phyloP scores from a whole-genome alignment of 257 asterid species.

The Misopates orontium region DNA sequence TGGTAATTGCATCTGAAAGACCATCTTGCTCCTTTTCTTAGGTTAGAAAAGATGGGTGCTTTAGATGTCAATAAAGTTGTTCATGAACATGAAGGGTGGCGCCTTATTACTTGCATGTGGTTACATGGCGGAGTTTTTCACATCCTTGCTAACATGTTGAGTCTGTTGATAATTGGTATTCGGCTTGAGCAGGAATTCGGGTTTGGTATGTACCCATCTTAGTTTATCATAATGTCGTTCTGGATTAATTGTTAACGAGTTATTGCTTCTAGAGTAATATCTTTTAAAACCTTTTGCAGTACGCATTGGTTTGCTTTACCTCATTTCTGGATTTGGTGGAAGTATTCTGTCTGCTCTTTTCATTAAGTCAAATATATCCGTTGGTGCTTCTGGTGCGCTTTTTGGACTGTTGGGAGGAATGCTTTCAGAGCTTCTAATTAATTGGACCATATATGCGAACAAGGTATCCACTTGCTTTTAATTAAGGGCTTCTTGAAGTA shows the following conservation, averaged over 20 bases:
- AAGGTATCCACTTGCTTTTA: slow-evolving; percentile 50
- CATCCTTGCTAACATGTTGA: slow-evolving; percentile 91
- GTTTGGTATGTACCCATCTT: slow-evolving; percentile 52
- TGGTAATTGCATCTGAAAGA: slow-evolving; percentile 8
- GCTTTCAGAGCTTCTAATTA: slow-evolving; percentile 86
- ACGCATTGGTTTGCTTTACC: slow-evolving; percentile 74
- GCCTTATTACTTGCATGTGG: slow-evolving; percentile 89
- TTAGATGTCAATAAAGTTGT: slow-evolving; percentile 74
- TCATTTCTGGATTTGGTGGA: slow-evolving; percentile 92
- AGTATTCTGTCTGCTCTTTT: slow-evolving; percentile 79
- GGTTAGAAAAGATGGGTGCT: slow-evolving; percentile 86
- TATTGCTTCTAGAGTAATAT: not conserved
- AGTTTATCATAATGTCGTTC: not conserved
- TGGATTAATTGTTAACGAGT: not conserved
- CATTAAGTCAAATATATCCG: slow-evolving; percentile 79
- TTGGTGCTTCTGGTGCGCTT: slow-evolving; percentile 96
- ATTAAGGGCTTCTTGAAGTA: not conserved
- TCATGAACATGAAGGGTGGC: slow-evolving; percentile 75
- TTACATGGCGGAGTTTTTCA: slow-evolving; percentile 86
- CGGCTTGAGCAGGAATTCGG: slow-evolving; percentile 93
- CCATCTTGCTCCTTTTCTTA: slow-evolving; percentile 24
- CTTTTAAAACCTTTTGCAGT: slow-evolving; percentile 38
- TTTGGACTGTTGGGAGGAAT: slow-evolving; percentile 91
- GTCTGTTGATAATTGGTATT: slow-evolving; percentile 77
- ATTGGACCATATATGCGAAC: slow-evolving; percentile 86